Evolutionary conservation across 1,284 basidiomycete species (phyloP), one percentile per base, ranked within the genome.

Genomic region (Leccinum variabile): DNA sequence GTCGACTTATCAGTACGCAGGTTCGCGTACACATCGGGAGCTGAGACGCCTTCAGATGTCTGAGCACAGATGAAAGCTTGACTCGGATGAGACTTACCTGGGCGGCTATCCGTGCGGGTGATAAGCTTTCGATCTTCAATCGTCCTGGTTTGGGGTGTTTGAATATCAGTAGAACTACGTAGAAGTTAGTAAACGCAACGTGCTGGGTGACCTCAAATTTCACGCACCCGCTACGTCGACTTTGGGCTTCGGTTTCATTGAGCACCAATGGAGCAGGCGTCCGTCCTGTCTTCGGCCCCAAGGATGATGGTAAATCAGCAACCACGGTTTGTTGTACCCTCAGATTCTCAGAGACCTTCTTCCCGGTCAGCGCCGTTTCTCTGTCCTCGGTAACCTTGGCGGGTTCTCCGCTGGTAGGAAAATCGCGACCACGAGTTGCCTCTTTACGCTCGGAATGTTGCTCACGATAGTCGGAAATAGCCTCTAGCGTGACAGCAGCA

Each of bases 401-500:
- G 18, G 4, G 32, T 25, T 41, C 52, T 5, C 3, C 35, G n/a
- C 13, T 3, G 8, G 50, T 8, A 46, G 22, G 16, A 10, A 28
- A 56, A 58, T 25, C 22, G 10, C 9, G 44, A 56, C 28, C 35
- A 22, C 5, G 53, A 16, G 1, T 10, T 1, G 46, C 30, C 8
- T 32, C 28, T 37, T 25, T 37, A 10, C 28, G n/a, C 9, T 56
- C 39, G 1, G 49, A 32, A 49, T 14, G 44, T 39, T 64, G 44
- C 54, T 70, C 46, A 8, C 57, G 57, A 30, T 50, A 50, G 13
- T 65, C 63, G 8, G 63, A 1, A n/a, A 37, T 46, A 14, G 64
- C 60, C 46, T 71, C 69, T 1, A 56, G 44, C 0, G 58, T 65
- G n/a, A 54, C 33, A 4, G 69, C 60, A 1, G 62, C 63, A 30